Conservation (phyloP, 768 basidiomycete species). For the Mycena kentingensis region DNA sequence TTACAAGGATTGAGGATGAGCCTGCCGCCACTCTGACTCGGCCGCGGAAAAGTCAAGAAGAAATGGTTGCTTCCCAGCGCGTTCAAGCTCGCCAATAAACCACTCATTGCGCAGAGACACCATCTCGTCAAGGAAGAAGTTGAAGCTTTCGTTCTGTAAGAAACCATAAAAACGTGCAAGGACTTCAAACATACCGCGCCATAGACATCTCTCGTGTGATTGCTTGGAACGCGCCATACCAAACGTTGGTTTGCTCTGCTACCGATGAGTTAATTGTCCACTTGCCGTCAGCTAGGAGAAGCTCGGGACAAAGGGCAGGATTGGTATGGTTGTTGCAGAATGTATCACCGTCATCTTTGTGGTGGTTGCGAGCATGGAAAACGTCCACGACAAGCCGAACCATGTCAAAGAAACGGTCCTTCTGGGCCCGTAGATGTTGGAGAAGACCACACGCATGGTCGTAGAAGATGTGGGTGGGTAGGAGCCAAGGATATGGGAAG, state of each 20-base stretch:
- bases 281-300: constrained; percentile 13
- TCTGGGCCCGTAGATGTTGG: neutral
- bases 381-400: constrained; percentile 1
- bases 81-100: neutral
- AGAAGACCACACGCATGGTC: constrained; percentile 24
- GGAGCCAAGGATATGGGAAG: neutral
- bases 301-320: constrained; percentile 31
- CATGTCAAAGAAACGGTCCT: neutral
- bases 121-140: constrained; percentile 4
- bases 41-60: neutral
- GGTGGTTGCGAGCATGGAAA: constrained; percentile 1
- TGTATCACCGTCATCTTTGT: neutral
- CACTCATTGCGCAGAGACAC: neutral
- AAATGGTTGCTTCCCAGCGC: neutral
- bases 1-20: too few species aligned
- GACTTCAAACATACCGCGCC: constrained; percentile 22
- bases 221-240: constrained; percentile 27
- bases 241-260: constrained; percentile 32
- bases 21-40: too few species aligned
- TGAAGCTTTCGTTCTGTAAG: neutral
- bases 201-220: constrained; percentile 28
- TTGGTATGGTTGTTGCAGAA: constrained; percentile 3
- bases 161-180: too few species aligned
- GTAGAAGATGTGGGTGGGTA: constrained; percentile 21
- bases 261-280: constrained; percentile 34